Conservation (phyloP, 139 green algal genomes). For the Desmodesmus armatus region DNA sequence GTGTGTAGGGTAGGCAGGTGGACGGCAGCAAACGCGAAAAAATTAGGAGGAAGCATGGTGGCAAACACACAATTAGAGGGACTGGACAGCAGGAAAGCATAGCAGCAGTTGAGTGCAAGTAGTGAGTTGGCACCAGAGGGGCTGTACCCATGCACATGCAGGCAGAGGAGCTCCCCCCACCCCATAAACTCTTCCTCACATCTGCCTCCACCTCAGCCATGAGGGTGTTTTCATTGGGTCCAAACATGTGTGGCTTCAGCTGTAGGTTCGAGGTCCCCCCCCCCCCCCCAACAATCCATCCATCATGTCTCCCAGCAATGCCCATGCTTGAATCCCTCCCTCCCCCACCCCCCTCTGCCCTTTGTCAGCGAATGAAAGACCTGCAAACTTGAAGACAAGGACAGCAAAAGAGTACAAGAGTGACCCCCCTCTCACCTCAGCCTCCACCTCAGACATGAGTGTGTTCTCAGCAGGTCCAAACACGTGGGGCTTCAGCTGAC, state of each 20-base stretch:
- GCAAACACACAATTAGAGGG: not conserved
- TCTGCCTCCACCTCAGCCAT: not conserved
- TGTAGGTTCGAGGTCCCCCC: too few species aligned
- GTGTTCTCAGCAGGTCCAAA: conserved; percentile 18
- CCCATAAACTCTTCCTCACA: not conserved
- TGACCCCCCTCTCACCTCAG: conserved; percentile 8
- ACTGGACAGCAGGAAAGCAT: not conserved
- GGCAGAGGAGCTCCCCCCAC: not conserved
- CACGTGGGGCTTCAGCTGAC: not conserved
- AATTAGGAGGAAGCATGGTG: not conserved
- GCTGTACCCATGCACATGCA: too few species aligned
- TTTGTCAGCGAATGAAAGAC: too few species aligned
- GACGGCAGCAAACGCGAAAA: not conserved
- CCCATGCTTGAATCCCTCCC: too few species aligned
- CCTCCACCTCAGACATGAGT: conserved; percentile 32
- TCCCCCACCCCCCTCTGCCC: too few species aligned
- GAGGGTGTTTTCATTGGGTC: not conserved
- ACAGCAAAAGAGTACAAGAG: too few species aligned
- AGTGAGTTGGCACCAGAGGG: too few species aligned
- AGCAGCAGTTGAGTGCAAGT: not conserved
- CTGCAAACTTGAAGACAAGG: too few species aligned
- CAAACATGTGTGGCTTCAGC: too few species aligned
- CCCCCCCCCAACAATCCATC: too few species aligned
- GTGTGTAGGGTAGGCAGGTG: not conserved
- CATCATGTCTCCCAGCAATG: too few species aligned